Evolutionary conservation across 768 basidiomycete genomes (phyloP).

Genomic region (Lactarius trivialis): DNA sequence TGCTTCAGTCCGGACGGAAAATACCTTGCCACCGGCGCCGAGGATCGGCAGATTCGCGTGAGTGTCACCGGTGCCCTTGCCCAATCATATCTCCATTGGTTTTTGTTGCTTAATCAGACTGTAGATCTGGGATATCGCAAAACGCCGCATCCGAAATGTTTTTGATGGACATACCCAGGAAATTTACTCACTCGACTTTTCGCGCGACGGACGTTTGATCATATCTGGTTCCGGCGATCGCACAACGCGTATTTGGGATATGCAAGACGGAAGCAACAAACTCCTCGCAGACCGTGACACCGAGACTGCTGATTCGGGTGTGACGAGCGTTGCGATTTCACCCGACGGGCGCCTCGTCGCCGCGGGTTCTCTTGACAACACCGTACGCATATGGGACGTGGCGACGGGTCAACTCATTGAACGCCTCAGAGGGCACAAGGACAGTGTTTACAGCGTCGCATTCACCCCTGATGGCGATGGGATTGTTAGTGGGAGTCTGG

Average conservation of each 20-base stretch:
- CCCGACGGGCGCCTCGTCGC: slow-evolving; percentile 55
- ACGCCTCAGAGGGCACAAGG: slow-evolving; percentile 52
- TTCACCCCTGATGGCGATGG: slow-evolving; percentile 89
- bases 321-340: slow-evolving; percentile 54
- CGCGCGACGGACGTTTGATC: slow-evolving; percentile 75
- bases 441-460: slow-evolving; percentile 63
- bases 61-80: slow-evolving; percentile 24
- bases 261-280: slow-evolving; percentile 40
- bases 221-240: slow-evolving; percentile 85
- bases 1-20: slow-evolving; percentile 72
- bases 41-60: slow-evolving; percentile 89
- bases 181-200: slow-evolving; percentile 92
- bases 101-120: background rate
- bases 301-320: slow-evolving; percentile 51
- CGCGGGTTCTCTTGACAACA: slow-evolving; percentile 51
- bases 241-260: slow-evolving; percentile 56
- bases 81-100: background rate
- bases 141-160: slow-evolving; percentile 67
- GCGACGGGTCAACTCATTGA: slow-evolving; percentile 49
- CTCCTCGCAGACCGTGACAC: slow-evolving; percentile 44
- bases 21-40: slow-evolving; percentile 72
- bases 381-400: slow-evolving; percentile 72
- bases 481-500: slow-evolving; percentile 80
- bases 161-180: slow-evolving; percentile 90
- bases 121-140: slow-evolving; percentile 89